Evolutionary conservation across 805 yeast genomes (phyloP), one percentile per base, ranked within the genome.

Genomic region (Maudiozyma turicensis): DNA sequence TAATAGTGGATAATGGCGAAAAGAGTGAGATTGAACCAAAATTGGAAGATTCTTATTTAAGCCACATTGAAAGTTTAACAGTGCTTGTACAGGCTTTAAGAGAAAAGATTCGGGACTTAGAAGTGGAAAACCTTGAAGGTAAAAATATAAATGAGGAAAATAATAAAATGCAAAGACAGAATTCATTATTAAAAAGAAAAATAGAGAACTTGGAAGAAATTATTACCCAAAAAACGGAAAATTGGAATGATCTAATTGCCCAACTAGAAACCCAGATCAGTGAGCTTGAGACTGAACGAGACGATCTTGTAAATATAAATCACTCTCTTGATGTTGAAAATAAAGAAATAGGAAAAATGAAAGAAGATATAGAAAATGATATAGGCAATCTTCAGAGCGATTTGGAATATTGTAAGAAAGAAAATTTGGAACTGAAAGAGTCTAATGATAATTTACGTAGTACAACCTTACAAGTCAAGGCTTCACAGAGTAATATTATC

Each of bases 211-310:
- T 52, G 20, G 53, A 48, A 34, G 53, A 59, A 29, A 13, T 58
- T 26, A 29, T 52, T 11, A 51, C 46, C 46, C 39, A 50, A 10
- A 59, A 59, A 33, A 60, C 58, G 40, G 48, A 48, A n/a, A 59
- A 65, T 35, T 56, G 68, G 54, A 60, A 55, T 7, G 46, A 51
- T 5, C 53, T 56, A 13, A 52, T 51, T 11, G 54, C 57, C 15
- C 62, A 61, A 7, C 45, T 66, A n/a, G 66, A 56, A 38, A 35
- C 41, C 1, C 58, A 62, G 20, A 11, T 54, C 8, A 45, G 45
- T 28, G 51, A 52, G 8, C 20, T 46, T 9, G 33, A 35, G 3
- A 13, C 15, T 2, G 43, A 30, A 14, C 38, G 47, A 14, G 14
- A 35, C 5, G 37, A 44, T 20, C 33, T 46, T 4, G 44, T 46